These are phyloP conservation scores for Metschnikowia cerradonensis DNA, from an alignment of 805 yeast genomes.

Conservation along the genomic window DNA sequence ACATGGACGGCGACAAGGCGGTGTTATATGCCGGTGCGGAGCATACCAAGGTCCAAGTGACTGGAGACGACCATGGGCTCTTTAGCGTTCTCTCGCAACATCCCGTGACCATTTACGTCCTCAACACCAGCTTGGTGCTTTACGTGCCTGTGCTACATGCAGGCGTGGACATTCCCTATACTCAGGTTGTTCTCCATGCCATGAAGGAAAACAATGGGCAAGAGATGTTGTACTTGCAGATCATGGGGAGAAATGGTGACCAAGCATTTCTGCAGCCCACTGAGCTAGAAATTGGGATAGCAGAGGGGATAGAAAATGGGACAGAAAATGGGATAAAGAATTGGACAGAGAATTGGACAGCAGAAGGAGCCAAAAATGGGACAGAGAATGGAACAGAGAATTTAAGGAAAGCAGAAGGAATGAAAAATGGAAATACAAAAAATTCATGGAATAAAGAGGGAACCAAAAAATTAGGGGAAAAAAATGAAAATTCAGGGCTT, in stretches of 20 bases:
- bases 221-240: conserved; percentile 29
- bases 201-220: conserved; percentile 18
- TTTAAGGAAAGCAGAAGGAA: no score
- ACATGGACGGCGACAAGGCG: conserved; percentile 35
- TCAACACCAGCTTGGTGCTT: conserved; percentile 31
- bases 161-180: conserved; percentile 37
- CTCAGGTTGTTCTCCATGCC: conserved; percentile 31
- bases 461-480: no score
- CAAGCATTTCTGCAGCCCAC: not conserved
- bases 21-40: conserved; percentile 40
- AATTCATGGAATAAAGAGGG: no score
- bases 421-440: no score
- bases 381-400: no score
- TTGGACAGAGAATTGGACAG: no score
- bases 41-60: conserved; percentile 7
- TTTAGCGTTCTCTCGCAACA: not conserved
- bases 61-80: not conserved
- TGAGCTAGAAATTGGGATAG: not conserved
- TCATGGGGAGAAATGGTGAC: conserved; percentile 8
- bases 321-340: no score
- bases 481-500: conserved; percentile 2
- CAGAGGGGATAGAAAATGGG: no score
- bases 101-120: conserved; percentile 26
- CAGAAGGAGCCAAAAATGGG: no score
- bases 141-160: conserved; percentile 22